Evolutionary conservation across 2,329 filamentous ascomycete species (phyloP).

Genomic region (Fusarium sp.): DNA sequence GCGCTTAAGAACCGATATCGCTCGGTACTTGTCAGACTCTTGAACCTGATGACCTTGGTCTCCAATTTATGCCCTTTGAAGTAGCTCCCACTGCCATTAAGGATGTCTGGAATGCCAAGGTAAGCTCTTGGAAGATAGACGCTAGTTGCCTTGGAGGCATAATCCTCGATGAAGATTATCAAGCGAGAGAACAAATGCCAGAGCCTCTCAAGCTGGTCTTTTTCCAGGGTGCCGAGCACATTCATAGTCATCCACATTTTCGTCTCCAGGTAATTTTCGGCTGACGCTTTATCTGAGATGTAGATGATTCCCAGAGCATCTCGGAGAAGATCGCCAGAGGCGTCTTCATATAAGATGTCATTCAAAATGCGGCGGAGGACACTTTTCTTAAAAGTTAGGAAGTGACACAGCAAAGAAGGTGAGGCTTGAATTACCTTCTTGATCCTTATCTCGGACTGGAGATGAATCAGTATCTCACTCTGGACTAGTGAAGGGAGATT

Average conservation of each 20-base stretch:
- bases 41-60: background rate
- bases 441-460: background rate
- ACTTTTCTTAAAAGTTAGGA: background rate
- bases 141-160: background rate
- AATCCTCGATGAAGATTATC: background rate
- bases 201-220: background rate
- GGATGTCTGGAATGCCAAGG: background rate
- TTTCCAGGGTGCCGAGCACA: too few species aligned
- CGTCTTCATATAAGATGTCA: too few species aligned
- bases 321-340: too few species aligned
- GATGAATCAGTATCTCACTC: background rate
- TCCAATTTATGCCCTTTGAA: background rate
- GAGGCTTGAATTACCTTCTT: background rate
- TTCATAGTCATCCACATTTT: accelerated
- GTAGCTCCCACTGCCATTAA: background rate
- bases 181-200: background rate
- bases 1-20: background rate
- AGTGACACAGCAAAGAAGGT: background rate
- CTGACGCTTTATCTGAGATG: background rate
- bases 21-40: background rate
- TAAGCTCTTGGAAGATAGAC: background rate
- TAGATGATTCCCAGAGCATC: background rate
- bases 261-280: accelerated
- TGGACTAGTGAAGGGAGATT: background rate
- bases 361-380: background rate